Evolutionary conservation across 805 yeast genomes (phyloP).

Genomic region (Wickerhamomyces hampshirensis): DNA sequence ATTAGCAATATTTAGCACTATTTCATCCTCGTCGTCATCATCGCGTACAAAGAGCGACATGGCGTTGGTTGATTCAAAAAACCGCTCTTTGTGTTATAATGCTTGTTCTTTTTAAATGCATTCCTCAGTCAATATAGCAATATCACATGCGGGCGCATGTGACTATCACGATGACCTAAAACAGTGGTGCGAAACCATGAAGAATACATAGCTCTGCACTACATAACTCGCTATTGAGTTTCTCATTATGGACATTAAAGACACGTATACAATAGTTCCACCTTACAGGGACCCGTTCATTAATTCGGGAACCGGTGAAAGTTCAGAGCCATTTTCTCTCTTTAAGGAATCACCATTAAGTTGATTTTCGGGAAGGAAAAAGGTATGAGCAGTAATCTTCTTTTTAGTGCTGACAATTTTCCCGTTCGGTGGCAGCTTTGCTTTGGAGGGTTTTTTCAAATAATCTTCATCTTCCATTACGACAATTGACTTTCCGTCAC

Average conservation of each 20-base stretch:
- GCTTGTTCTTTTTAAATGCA: background rate
- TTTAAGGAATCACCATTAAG: background rate
- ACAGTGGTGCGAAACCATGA: no score
- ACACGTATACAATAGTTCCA: no score
- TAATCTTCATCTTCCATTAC: constrained; percentile 80
- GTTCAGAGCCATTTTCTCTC: background rate
- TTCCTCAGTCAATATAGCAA: background rate
- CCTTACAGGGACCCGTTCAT: background rate
- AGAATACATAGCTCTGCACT: no score
- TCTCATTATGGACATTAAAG: no score
- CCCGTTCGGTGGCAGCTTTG: constrained; percentile 89
- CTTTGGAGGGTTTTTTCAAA: constrained; percentile 67
- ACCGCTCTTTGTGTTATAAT: background rate
- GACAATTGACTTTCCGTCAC: constrained; percentile 33
- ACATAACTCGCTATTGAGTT: no score
- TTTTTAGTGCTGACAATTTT: constrained; percentile 70
- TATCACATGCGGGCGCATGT: no score
- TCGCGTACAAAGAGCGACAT: constrained; percentile 30
- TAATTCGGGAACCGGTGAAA: background rate
- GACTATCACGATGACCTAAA: no score
- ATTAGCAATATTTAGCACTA: constrained; percentile 4
- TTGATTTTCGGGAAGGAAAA: constrained; percentile 40
- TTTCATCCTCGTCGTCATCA: constrained; percentile 23
- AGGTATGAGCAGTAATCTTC: constrained; percentile 49
- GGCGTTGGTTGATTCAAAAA: background rate